These are phyloP conservation scores for Hirschfeldia incana DNA, from an alignment of 345 rosid species.

Conservation along the genomic window DNA sequence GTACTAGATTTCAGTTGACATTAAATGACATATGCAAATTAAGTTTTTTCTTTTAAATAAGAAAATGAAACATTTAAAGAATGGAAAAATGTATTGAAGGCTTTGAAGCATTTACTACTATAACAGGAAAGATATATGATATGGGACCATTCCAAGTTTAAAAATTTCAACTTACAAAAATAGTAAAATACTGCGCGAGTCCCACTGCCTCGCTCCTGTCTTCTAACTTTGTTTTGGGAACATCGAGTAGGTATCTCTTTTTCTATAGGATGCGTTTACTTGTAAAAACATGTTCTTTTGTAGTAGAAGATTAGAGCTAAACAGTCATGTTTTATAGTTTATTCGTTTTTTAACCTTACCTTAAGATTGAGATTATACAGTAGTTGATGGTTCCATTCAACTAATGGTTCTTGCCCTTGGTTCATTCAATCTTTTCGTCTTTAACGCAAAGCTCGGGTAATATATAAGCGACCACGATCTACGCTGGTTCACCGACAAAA, in stretches of 20 bases:
- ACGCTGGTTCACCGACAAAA: conserved; percentile 32
- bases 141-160: conserved; percentile 21
- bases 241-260: not conserved
- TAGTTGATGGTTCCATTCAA: no score
- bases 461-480: conserved; percentile 27
- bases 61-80: conserved; percentile 12
- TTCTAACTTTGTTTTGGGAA: not conserved
- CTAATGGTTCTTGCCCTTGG: no score
- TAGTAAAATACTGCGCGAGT: not conserved
- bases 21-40: conserved; percentile 9
- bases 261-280: not conserved
- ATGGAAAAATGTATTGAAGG: not conserved
- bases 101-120: not conserved
- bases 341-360: no score
- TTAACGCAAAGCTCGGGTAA: conserved; percentile 15
- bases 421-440: not conserved
- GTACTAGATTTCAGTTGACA: conserved; percentile 8
- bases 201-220: conserved; percentile 14
- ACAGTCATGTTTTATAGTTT: no score
- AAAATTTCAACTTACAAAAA: not conserved
- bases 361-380: no score
- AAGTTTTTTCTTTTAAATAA: conserved; percentile 7
- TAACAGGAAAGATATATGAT: conserved; percentile 21
- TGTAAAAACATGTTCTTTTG: not conserved
- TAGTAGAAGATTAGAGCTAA: no score